Evolutionary conservation across 1,139 yeast species (phyloP), one percentile per base, ranked within the genome.

Genomic region (Geotrichum klebahnii): DNA sequence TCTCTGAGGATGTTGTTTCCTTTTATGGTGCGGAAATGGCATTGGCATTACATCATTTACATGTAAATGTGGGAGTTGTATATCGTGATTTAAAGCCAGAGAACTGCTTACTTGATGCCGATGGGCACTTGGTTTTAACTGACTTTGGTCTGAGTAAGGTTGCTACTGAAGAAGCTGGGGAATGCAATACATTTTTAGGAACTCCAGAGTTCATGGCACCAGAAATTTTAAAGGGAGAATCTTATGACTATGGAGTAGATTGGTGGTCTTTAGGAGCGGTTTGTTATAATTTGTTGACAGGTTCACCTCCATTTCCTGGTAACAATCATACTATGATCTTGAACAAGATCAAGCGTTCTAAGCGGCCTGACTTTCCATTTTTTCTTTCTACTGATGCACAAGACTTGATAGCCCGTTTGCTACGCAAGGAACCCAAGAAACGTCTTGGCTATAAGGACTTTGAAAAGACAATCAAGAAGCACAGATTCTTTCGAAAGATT

Each of bases 221-320:
- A 1, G 97, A 92, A 65, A 85, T 92, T 29, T 69, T 92, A 24
- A 79, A 79, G 48, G 96, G 96, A 23, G 80, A 83, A 56, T 81
- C 84, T n/a, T 92, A 92, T 64, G 92, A 89, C 57, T 82, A 78
- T 57, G 77, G 82, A 8, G 96, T 94, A 9, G 98, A 92, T 65
- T 92, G 97, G 95, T 92, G 97, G 95, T 88, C 97, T 0, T 72
- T 92, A 28, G 97, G 98, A 0, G 88, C 96, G 57, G 87, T 92
- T 5, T 77, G 88, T 28, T 88, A 74, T 65, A 97, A 92, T 66
- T 75, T 92, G 72, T 72, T 92, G 38, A 85, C 95, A 0, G 97
- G 98, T 0, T 77, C 83, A 44, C 97, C 98, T 1, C 98, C 98
- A 1, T 90, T 88, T 65, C 86, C 95, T 0, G 98, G 97, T 2